Percentiles rank a stretch among this genome's conserved stretches.
phyloP scores from a whole-genome alignment of 257 asterid genomes.

The Solanum tarijense region DNA sequence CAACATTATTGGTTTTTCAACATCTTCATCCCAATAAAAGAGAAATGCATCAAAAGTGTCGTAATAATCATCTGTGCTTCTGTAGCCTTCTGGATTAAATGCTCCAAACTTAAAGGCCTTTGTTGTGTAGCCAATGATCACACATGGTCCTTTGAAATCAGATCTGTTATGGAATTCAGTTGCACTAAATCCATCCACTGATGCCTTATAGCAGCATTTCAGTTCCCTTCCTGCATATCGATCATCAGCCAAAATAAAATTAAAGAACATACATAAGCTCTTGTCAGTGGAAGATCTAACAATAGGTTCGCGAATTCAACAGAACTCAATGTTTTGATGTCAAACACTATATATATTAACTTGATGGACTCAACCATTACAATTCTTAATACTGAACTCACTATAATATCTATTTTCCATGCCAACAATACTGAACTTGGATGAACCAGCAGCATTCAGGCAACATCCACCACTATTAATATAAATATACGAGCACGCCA shows the following conservation, averaged over 20 bases:
- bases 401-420: not conserved
- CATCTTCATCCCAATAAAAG: slow-evolving; percentile 48
- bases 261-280: not conserved
- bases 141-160: slow-evolving; percentile 93
- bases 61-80: slow-evolving; percentile 87
- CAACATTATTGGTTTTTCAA: slow-evolving; percentile 25
- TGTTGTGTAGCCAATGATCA: slow-evolving; percentile 62
- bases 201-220: slow-evolving; percentile 81
- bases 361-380: not conserved
- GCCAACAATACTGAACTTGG: not conserved
- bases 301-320: not conserved
- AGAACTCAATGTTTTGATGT: not conserved
- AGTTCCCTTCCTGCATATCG: slow-evolving; percentile 49
- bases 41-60: slow-evolving; percentile 80
- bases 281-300: not conserved
- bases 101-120: slow-evolving; percentile 67
- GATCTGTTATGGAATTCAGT: slow-evolving; percentile 58
- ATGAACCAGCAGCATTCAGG: not conserved
- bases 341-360: not conserved
- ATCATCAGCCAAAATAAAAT: not conserved
- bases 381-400: not conserved
- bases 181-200: slow-evolving; percentile 77
- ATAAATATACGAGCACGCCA: not conserved
- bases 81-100: slow-evolving; percentile 79
- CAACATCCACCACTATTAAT: not conserved